Conservation (phyloP, 2,329 filamentous ascomycete genomes). For the Acrocalymma vagum region DNA sequence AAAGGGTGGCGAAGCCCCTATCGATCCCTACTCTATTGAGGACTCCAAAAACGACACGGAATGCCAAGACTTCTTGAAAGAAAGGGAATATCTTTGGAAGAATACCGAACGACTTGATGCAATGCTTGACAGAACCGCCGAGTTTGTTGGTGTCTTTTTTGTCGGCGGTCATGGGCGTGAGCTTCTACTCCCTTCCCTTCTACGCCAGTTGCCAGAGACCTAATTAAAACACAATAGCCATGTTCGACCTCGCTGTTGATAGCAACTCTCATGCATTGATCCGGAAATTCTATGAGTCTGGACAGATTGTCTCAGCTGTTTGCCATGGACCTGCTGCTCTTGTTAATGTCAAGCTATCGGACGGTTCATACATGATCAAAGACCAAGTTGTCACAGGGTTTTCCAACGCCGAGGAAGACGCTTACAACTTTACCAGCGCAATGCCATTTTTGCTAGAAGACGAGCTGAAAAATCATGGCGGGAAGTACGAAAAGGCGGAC, state of each 20-base stretch:
- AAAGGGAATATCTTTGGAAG: constrained; percentile 68
- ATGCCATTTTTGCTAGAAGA: constrained; percentile 71
- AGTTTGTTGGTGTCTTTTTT: constrained; percentile 70
- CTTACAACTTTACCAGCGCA: constrained; percentile 46
- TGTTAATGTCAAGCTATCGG: constrained; percentile 60
- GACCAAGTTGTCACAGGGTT: constrained; percentile 69
- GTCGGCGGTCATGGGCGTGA: constrained; percentile 68
- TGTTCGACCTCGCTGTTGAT: constrained; percentile 72
- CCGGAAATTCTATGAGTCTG: constrained; percentile 67
- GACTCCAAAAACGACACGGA: constrained; percentile 59
- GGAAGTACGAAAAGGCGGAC: constrained; percentile 64
- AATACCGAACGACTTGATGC: constrained; percentile 67
- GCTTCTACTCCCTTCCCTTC: no score
- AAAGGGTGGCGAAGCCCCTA: constrained; percentile 47
- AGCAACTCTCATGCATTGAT: constrained; percentile 66
- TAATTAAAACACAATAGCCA: no score
- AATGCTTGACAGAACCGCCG: constrained; percentile 63
- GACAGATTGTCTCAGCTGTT: constrained; percentile 71
- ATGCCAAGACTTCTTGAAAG: constrained; percentile 54
- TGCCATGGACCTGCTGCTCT: constrained; percentile 75
- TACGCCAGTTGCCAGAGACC: no score
- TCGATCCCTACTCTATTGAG: constrained; percentile 46
- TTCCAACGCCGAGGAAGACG: constrained; percentile 65
- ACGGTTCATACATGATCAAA: constrained; percentile 63
- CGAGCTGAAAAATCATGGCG: constrained; percentile 61